These are phyloP conservation scores for Castanospermum australe DNA, from an alignment of 306 rosid species.

Conservation along the genomic window DNA sequence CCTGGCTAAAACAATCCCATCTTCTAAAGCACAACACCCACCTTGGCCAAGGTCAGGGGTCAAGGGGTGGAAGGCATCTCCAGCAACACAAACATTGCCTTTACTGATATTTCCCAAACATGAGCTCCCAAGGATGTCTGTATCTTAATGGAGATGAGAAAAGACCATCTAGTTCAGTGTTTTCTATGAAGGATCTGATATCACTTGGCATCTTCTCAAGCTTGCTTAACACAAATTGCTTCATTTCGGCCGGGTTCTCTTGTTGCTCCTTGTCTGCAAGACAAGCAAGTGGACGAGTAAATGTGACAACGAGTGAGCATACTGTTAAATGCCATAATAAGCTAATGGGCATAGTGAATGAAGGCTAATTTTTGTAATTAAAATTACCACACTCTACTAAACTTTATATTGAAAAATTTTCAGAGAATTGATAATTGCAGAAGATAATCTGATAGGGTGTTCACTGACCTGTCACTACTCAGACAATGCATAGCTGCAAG, in stretches of 20 bases:
- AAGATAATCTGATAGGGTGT: neutral
- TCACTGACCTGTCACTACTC: neutral
- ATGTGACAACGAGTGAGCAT: neutral
- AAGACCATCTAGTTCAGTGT: conserved; percentile 33
- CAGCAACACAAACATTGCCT: conserved; percentile 64
- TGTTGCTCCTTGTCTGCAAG: conserved; percentile 42
- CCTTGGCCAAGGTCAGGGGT: conserved; percentile 66
- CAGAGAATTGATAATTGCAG: neutral
- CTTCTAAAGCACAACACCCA: conserved; percentile 58
- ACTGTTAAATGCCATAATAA: neutral
- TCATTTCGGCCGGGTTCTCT: conserved; percentile 35
- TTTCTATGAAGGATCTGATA: conserved; percentile 32
- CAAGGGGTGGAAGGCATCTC: conserved; percentile 67
- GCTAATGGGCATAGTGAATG: neutral
- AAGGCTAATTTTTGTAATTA: neutral
- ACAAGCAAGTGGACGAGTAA: neutral
- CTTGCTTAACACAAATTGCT: conserved; percentile 45
- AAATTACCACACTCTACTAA: neutral
- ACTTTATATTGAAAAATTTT: neutral
- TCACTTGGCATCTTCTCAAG: conserved; percentile 46
- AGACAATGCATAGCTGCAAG: neutral
- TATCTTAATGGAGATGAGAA: conserved; percentile 39
- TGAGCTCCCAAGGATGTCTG: conserved; percentile 55
- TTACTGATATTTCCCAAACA: conserved; percentile 57
- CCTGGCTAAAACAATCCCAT: conserved; percentile 59